These are phyloP conservation scores for Filobasidium floriforme DNA, from an alignment of 768 basidiomycete species.

Conservation along the genomic window DNA sequence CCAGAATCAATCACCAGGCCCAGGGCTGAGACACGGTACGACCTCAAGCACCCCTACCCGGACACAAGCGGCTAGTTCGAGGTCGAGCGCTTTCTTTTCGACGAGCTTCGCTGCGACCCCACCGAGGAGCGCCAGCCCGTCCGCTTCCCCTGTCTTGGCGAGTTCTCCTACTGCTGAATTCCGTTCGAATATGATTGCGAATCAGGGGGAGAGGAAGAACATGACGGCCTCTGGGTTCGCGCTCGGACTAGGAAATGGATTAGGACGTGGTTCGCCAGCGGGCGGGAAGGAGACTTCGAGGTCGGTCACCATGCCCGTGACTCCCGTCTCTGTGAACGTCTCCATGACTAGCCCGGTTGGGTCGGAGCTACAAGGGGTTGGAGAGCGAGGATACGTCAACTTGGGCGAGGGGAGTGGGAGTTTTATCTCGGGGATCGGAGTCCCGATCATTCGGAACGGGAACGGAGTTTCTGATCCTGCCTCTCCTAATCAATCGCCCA, in stretches of 20 bases:
- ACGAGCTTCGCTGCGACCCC: slow-evolving; percentile 4
- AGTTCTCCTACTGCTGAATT: too few species aligned
- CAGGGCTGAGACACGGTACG: too few species aligned
- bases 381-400: too few species aligned
- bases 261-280: background rate
- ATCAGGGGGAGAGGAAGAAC: background rate
- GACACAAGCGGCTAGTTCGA: background rate
- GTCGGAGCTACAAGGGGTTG: background rate
- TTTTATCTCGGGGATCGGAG: background rate
- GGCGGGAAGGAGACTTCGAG: background rate
- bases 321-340: background rate
- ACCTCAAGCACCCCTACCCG: background rate
- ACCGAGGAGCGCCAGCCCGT: background rate
- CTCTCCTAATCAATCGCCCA: background rate
- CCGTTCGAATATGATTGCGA: too few species aligned
- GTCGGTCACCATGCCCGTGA: background rate
- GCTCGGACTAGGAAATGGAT: background rate
- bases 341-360: background rate
- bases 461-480: background rate
- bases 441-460: background rate
- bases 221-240: background rate
- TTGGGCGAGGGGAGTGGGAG: too few species aligned
- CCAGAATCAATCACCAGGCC: too few species aligned
- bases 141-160: background rate
- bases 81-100: slow-evolving; percentile 1